These are phyloP conservation scores for Saturnispora sanitii DNA, from an alignment of 805 yeast species.

Conservation along the genomic window DNA sequence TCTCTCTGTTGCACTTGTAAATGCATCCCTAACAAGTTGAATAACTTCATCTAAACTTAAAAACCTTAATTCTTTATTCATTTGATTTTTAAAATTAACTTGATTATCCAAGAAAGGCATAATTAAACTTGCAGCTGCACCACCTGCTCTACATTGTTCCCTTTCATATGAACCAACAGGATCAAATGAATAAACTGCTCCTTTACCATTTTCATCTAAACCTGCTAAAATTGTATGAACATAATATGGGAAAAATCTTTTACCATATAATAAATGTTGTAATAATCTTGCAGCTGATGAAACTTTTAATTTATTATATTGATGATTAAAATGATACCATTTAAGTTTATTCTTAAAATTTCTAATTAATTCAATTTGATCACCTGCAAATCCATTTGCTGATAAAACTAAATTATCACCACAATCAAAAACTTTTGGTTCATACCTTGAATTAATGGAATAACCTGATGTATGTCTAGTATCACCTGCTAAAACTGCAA, in stretches of 20 bases:
- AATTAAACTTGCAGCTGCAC: constrained; percentile 90
- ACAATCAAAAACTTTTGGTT: constrained; percentile 78
- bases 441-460: constrained; percentile 85
- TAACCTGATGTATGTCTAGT: constrained; percentile 96
- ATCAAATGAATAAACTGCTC: constrained; percentile 92
- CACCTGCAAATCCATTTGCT: constrained; percentile 96
- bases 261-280: constrained; percentile 83
- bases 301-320: constrained; percentile 50
- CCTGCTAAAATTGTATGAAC: constrained; percentile 95
- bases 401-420: constrained; percentile 84
- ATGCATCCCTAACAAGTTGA: constrained; percentile 84
- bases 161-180: constrained; percentile 98
- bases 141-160: constrained; percentile 96
- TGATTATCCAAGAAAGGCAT: constrained; percentile 98
- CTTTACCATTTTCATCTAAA: constrained; percentile 81
- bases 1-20: constrained; percentile 93
- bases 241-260: constrained; percentile 93
- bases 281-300: constrained; percentile 80
- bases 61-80: constrained; percentile 51
- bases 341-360: constrained; percentile 59
- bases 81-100: constrained; percentile 91
- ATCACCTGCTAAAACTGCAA: constrained; percentile 94
- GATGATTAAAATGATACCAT: constrained; percentile 89
- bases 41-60: constrained; percentile 78
- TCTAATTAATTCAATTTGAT: constrained; percentile 76